These are phyloP conservation scores for Diaporthe helianthi DNA, from an alignment of 2,329 filamentous ascomycete species.

Conservation along the genomic window DNA sequence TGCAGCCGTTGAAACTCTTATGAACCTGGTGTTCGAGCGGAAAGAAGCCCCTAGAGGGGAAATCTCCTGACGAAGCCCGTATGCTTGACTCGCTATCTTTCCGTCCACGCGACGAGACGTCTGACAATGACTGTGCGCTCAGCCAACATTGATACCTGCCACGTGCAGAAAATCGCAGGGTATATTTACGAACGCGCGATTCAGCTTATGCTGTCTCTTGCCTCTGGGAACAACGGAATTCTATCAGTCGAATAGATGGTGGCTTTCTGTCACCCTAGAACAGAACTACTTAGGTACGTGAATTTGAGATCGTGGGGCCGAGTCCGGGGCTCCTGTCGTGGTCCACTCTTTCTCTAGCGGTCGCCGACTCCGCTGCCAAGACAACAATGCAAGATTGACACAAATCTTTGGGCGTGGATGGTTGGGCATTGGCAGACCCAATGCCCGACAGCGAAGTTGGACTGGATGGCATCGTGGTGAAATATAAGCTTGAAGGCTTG, in stretches of 20 bases:
- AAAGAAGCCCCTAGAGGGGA: neutral
- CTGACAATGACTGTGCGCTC: neutral
- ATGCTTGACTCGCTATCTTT: constrained; percentile 5
- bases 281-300: neutral
- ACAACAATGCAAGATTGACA: constrained; percentile 17
- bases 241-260: neutral
- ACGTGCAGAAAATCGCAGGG: too few species aligned
- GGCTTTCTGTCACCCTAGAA: neutral
- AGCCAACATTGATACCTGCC: neutral
- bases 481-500: too few species aligned
- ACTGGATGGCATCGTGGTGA: too few species aligned
- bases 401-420: neutral
- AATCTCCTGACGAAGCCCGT: neutral
- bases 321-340: neutral
- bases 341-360: neutral
- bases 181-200: neutral
- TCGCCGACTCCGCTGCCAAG: constrained; percentile 12
- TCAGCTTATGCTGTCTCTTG: neutral
- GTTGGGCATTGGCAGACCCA: too few species aligned
- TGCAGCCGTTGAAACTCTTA: neutral
- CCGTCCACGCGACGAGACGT: neutral
- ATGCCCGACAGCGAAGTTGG: neutral
- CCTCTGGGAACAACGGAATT: neutral
- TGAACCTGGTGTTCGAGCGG: neutral
- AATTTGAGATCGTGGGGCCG: neutral